Evolutionary conservation across 352 stramenopile genomes (phyloP).

Genomic region (Phytophthora melonis): DNA sequence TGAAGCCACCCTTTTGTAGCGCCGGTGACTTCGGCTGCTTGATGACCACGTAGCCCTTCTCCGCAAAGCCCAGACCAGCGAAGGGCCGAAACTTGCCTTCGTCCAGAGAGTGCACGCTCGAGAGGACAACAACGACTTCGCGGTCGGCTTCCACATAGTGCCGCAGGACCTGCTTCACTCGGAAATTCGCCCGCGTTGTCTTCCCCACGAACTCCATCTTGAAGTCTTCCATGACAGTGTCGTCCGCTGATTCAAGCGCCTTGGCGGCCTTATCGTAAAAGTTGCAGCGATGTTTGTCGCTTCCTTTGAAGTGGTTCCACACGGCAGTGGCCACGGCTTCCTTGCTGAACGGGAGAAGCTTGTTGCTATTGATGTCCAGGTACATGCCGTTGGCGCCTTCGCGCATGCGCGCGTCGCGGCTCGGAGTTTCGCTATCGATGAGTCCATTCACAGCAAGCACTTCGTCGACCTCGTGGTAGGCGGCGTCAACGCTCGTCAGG

Average conservation of each 20-base stretch:
- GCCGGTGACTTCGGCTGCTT: constrained; percentile 19
- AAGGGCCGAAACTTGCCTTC: constrained; percentile 29
- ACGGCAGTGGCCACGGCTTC: constrained; percentile 20
- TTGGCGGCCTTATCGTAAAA: constrained; percentile 32
- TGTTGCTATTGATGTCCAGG: constrained; percentile 44
- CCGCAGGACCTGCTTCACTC: constrained; percentile 59
- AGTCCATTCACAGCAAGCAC: neutral
- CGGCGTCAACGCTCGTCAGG: neutral
- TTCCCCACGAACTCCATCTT: constrained; percentile 58
- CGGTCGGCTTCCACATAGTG: constrained; percentile 23
- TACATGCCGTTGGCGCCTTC: constrained; percentile 41
- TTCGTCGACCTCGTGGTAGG: neutral
- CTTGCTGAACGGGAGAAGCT: constrained; percentile 43
- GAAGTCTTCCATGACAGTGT: constrained; percentile 65
- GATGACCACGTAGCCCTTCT: constrained; percentile 38
- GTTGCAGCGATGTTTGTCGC: constrained; percentile 30
- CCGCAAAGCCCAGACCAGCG: constrained; percentile 33
- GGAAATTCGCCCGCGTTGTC: constrained; percentile 53
- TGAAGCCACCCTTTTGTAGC: constrained; percentile 22
- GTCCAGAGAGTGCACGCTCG: constrained; percentile 32
- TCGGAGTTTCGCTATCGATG: neutral
- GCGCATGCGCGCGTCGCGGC: constrained; percentile 11
- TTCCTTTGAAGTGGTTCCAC: constrained; percentile 40
- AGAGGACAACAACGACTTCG: constrained; percentile 33
- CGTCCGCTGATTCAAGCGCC: constrained; percentile 30